These are phyloP conservation scores for Seminavis robusta DNA, from an alignment of 108 stramenopile species.

Conservation along the genomic window DNA sequence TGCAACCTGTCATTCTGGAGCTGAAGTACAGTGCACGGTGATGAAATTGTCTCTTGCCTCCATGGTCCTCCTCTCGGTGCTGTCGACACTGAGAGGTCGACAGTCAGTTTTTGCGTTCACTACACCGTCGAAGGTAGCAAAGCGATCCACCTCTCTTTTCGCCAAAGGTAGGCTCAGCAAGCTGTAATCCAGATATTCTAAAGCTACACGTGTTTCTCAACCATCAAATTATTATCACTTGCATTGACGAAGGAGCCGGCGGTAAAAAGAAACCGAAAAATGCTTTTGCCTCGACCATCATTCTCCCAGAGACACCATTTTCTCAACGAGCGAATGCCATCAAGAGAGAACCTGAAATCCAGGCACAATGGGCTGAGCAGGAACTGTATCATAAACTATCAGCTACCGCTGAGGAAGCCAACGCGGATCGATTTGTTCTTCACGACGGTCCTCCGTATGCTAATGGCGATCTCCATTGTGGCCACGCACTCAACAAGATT, in stretches of 20 bases:
- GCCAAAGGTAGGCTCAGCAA: too few relatives aligned
- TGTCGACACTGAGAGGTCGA: too few relatives aligned
- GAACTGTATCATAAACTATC: conserved; percentile 87
- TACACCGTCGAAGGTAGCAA: too few relatives aligned
- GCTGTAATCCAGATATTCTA: too few relatives aligned
- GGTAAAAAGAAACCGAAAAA: conserved; percentile 71
- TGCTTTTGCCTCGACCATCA: conserved; percentile 85
- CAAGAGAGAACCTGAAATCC: conserved; percentile 88
- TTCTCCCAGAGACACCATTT: conserved; percentile 90
- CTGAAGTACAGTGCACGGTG: too few relatives aligned
- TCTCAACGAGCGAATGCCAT: conserved; percentile 95
- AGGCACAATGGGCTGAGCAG: conserved; percentile 83
- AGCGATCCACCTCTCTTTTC: too few relatives aligned
- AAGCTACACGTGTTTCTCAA: too few relatives aligned
- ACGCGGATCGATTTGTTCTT: conserved; percentile 78
- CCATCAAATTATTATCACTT: conserved; percentile 1
- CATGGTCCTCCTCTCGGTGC: too few relatives aligned
- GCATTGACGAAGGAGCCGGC: conserved; percentile 8
- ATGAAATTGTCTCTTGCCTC: too few relatives aligned
- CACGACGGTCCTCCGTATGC: conserved; percentile 99
- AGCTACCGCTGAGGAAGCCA: conserved; percentile 33
- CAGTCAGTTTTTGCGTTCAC: too few relatives aligned
- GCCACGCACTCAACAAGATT: conserved; percentile 98
- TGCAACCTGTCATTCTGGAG: too few relatives aligned
- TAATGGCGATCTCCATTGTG: conserved; percentile 98